Conservation (phyloP, 768 basidiomycete species). For the Fomitopsis pulvina region DNA sequence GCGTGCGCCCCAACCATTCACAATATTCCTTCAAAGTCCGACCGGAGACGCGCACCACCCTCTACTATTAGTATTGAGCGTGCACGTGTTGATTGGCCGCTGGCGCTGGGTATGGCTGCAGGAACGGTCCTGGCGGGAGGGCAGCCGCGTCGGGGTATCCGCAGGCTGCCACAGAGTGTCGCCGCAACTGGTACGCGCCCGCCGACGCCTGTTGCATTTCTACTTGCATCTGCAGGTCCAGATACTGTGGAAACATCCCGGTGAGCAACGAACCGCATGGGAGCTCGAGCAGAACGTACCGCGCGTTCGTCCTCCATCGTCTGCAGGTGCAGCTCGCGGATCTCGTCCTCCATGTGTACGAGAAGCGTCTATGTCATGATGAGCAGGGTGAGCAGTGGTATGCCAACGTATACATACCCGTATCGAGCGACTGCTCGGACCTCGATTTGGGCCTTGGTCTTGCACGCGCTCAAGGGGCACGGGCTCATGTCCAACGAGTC, state of each 20-base stretch:
- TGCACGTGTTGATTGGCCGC: not conserved
- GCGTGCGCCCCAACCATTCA: no score
- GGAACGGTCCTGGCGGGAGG: not conserved
- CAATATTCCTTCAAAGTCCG: no score
- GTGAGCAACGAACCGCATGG: not conserved
- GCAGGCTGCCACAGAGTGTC: not conserved
- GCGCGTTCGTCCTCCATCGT: slow-evolving; percentile 49
- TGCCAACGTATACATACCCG: slow-evolving; percentile 34
- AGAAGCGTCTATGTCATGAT: slow-evolving; percentile 45
- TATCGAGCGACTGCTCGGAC: slow-evolving; percentile 59
- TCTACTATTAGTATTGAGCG: not conserved
- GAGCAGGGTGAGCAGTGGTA: not conserved
- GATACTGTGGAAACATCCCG: slow-evolving; percentile 3
- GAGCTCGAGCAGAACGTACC: slow-evolving; percentile 28
- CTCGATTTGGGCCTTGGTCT: slow-evolving; percentile 46
- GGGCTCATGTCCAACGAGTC: slow-evolving; percentile 43
- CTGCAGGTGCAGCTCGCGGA: slow-evolving; percentile 41
- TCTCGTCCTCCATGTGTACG: slow-evolving; percentile 60
- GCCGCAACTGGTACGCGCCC: not conserved
- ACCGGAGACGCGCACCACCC: no score
- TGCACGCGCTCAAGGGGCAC: slow-evolving; percentile 12
- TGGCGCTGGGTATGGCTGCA: not conserved
- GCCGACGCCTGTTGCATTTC: slow-evolving; percentile 5
- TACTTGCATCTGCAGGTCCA: slow-evolving; percentile 11
- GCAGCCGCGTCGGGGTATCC: not conserved